These are phyloP conservation scores for Lotmaria passim DNA, from an alignment of 208 protist species.

Conservation along the genomic window DNA sequence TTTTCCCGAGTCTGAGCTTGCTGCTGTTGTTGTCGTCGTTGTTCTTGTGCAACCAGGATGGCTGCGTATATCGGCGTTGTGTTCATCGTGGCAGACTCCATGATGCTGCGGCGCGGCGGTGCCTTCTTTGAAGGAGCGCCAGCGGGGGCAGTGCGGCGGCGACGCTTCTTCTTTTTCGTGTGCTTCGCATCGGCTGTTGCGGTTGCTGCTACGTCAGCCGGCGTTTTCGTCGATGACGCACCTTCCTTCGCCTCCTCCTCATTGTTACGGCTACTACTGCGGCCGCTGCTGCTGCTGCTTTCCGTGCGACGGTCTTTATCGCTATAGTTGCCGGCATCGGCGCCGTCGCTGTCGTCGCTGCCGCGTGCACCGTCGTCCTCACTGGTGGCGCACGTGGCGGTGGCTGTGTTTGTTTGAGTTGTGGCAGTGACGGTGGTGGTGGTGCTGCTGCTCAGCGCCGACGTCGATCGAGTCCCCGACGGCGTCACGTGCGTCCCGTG, in stretches of 20 bases:
- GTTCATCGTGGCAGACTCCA: constrained; percentile 24
- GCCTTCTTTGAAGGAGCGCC: background rate
- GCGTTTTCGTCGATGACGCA: background rate
- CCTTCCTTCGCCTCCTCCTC: background rate
- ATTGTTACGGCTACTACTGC: background rate
- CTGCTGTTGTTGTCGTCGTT: background rate
- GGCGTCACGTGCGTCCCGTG: too few relatives aligned
- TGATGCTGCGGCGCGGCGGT: constrained; percentile 18
- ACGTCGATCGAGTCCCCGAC: background rate
- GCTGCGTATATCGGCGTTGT: constrained; percentile 13
- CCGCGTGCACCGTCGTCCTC: background rate
- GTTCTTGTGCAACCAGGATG: constrained; percentile 1
- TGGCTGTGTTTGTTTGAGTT: background rate
- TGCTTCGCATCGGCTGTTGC: background rate
- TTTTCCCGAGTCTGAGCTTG: background rate
- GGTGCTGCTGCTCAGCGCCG: constrained; percentile 11
- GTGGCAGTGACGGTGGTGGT: background rate
- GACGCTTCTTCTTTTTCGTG: constrained; percentile 1
- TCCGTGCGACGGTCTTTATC: too few relatives aligned
- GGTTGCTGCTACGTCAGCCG: background rate
- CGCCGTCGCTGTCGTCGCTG: background rate
- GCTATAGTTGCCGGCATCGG: background rate
- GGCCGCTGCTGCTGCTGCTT: background rate
- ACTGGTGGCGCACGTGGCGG: background rate
- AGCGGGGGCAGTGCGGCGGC: background rate